Base-by-base conservation (phyloP, 2,329 filamentous ascomycete genomes). In the Lachnellula occidentalis region DNA sequence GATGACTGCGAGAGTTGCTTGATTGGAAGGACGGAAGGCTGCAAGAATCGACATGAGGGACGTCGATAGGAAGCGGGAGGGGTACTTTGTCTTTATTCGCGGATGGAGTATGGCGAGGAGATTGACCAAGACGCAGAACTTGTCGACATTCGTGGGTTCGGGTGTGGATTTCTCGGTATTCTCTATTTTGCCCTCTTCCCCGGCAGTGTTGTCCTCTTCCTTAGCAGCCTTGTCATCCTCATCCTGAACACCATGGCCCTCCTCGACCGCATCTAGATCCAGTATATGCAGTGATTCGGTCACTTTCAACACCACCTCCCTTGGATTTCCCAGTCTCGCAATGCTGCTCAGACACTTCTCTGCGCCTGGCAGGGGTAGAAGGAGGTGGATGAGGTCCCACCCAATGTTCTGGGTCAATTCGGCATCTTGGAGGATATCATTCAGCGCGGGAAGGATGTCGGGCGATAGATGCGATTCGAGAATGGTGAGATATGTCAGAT, bases 291-390 rank as follows among this genome's bases (percentile, higher is more conserved):
- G 74, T 14, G 82, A 81, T 68, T 92, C 88, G 24, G 89, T 85
- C 31, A 90, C 83, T 68, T 92, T 92, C 63, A 94, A 76, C 56
- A 92, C 86, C 45, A 91, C 87, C 70, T 94, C 89, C 49, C 88
- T 78, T 1, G 89, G 89, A 67, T 92, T 94, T 49, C 88, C 89
- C 39, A 90, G 76, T 22, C 85, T 80, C 34, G 88, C 88, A 50
- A 92, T 84, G 31, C 85, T 87, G 67, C 86, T 81, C 15, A 92
- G 76, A 66, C 88, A 91, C 60, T 77, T 71, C 61, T 87, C 83
- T n/a, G 85, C 86, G 12, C 79, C 82, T 1, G 87, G 77, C 5
- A 90, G 72, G 36, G 82, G 77, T 22, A 91, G 76, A 4, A 94
- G 78, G 65, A 90, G 81, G 66, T 88, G 85, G 21, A 94, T 85